Conservation (phyloP, 164 flowering plant genomes). For the Tetrastigma voinierianum region DNA sequence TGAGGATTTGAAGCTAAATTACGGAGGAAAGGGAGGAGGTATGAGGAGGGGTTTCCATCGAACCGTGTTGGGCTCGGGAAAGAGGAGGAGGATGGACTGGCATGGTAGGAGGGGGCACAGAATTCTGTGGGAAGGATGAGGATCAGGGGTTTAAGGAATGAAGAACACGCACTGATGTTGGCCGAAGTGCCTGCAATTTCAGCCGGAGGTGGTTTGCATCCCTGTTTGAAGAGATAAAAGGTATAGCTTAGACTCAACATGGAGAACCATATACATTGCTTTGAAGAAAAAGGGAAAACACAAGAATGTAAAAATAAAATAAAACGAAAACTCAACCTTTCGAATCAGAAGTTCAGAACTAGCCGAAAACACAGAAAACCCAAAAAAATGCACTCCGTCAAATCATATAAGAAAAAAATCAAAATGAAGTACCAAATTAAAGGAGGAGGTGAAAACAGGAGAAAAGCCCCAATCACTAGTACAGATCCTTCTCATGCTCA, state of each 20-base stretch:
- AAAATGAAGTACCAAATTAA: neutral
- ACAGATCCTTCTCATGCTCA: neutral
- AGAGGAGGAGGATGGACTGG: conserved; percentile 82
- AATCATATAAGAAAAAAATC: neutral
- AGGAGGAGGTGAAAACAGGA: neutral
- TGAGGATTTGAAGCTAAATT: conserved; percentile 66
- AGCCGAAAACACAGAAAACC: neutral
- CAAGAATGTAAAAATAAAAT: neutral
- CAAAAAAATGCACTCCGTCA: neutral
- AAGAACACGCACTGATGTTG: conserved; percentile 40
- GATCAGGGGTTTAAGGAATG: conserved; percentile 57
- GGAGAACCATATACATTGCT: neutral
- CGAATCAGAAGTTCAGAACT: conserved; percentile 1
- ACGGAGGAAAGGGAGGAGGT: conserved; percentile 68
- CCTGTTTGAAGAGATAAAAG: conserved; percentile 23
- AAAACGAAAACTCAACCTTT: neutral
- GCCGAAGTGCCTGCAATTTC: conserved; percentile 28
- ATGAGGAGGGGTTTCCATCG: conserved; percentile 55
- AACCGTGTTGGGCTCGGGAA: conserved; percentile 80
- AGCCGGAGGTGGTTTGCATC: conserved; percentile 33
- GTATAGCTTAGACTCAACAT: neutral
- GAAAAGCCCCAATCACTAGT: neutral
- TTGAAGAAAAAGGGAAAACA: neutral
- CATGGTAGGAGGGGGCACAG: conserved; percentile 89
- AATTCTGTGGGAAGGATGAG: conserved; percentile 69